Conservation (phyloP, 345 rosid species). For the Linum tenue region DNA sequence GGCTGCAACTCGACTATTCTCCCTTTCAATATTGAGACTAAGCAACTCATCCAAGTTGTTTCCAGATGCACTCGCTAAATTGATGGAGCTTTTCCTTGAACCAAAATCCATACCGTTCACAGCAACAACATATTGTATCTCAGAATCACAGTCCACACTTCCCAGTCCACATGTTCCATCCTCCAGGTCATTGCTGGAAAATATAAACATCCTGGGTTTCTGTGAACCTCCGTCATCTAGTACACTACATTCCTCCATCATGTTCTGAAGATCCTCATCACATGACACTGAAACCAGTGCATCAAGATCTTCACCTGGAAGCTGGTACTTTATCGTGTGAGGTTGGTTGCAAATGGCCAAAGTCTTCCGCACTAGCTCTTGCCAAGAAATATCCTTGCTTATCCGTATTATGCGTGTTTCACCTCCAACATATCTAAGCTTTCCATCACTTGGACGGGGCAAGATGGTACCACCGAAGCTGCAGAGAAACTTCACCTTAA, state of each 20-base stretch:
- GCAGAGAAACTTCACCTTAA: slow-evolving; percentile 60
- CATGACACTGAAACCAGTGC: slow-evolving; percentile 31
- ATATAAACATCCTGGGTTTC: slow-evolving; percentile 64
- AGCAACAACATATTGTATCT: slow-evolving; percentile 56
- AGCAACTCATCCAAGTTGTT: slow-evolving; percentile 25
- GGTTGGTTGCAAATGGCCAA: slow-evolving; percentile 51
- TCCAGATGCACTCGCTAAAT: slow-evolving; percentile 16
- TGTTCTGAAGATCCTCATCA: slow-evolving; percentile 33
- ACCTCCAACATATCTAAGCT: slow-evolving; percentile 84
- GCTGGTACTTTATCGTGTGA: slow-evolving; percentile 80
- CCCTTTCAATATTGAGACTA: slow-evolving; percentile 14
- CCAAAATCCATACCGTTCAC: slow-evolving; percentile 47
- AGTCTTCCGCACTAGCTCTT: slow-evolving; percentile 59
- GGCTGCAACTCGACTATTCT: slow-evolving; percentile 4
- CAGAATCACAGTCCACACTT: slow-evolving; percentile 46
- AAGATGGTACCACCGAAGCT: slow-evolving; percentile 80
- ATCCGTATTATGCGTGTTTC: slow-evolving; percentile 76
- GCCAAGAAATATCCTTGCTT: slow-evolving; percentile 39
- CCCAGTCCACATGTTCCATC: slow-evolving; percentile 21
- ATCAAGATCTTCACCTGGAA: slow-evolving; percentile 76
- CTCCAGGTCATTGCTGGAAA: slow-evolving; percentile 27
- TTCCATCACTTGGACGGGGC: slow-evolving; percentile 73
- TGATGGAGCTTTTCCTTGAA: slow-evolving; percentile 22
- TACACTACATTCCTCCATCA: slow-evolving; percentile 77
- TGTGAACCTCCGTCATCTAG: slow-evolving; percentile 61